A percentile compares a stretch with the other conserved stretches of the same genome.
Conservation (phyloP, 345 rosid species). For the Citrus reticulata region DNA sequence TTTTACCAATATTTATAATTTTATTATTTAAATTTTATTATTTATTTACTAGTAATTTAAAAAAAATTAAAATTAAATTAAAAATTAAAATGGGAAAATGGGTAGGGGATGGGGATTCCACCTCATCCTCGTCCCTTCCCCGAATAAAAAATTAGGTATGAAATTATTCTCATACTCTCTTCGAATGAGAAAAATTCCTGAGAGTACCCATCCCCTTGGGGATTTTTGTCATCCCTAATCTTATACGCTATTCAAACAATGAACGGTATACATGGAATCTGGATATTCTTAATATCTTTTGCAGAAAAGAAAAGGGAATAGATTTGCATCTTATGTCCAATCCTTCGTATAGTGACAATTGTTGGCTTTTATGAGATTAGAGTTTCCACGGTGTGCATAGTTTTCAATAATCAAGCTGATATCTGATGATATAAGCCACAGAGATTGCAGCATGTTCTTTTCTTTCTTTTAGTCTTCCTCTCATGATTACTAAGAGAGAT, state of each 20-base stretch:
- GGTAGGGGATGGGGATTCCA: no score
- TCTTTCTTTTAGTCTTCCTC: not conserved
- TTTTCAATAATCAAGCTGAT: not conserved
- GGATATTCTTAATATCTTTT: not conserved
- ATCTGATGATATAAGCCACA: not conserved
- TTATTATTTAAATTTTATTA: no score
- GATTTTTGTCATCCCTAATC: no score
- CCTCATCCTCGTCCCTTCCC: no score
- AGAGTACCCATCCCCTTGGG: no score
- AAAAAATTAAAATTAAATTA: no score
- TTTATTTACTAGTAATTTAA: no score
- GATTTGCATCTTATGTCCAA: not conserved
- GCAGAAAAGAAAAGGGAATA: not conserved
- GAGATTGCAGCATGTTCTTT: not conserved
- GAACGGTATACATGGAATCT: not conserved
- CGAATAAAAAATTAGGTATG: no score
- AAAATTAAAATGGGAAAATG: no score
- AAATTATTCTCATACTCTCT: no score
- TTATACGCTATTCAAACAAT: not conserved
- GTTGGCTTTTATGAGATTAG: not conserved
- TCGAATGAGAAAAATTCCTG: no score
- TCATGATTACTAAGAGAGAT: not conserved
- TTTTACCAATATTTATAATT: no score
- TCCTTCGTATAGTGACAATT: slow-evolving; percentile 2
- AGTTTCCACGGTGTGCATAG: not conserved